phyloP scores from a whole-genome alignment of 768 basidiomycete genomes.

The Tulasnella sp. region DNA sequence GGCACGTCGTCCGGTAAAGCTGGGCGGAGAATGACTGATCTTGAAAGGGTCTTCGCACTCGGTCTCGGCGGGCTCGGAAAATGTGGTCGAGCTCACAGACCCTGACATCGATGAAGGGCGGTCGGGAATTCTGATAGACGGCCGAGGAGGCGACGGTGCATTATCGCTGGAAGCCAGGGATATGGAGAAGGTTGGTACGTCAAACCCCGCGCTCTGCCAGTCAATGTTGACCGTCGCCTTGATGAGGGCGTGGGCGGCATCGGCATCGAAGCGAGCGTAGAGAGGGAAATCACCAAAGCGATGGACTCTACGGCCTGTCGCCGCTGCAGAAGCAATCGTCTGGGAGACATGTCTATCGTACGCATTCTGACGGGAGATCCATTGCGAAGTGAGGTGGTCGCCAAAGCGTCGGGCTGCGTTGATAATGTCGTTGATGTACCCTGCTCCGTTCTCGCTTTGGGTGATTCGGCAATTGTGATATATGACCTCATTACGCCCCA shows the following conservation, averaged over 20 bases:
- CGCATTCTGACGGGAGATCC: not conserved
- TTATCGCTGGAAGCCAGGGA: no score
- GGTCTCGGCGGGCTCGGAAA: not conserved
- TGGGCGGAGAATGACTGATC: not conserved
- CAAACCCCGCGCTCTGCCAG: rapidly evolving
- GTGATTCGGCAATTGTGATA: not conserved
- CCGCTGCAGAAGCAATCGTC: not conserved
- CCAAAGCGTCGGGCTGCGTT: not conserved
- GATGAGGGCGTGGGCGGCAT: not conserved
- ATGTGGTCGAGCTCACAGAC: no score
- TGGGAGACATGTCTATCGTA: not conserved
- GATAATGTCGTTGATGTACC: not conserved
- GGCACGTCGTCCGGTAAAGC: not conserved
- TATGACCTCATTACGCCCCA: not conserved
- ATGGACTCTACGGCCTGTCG: not conserved
- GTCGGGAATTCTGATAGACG: no score
- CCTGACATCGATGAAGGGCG: no score
- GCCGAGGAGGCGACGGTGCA: no score
- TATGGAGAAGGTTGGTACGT: not conserved
- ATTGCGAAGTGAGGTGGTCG: not conserved
- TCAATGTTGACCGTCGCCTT: not conserved
- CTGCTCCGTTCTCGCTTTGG: not conserved
- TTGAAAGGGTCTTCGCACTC: not conserved
- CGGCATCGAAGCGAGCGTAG: not conserved
- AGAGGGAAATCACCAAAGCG: not conserved